A percentile compares a stretch with the other conserved stretches of the same genome.
phyloP scores from a whole-genome alignment of 2,329 filamentous ascomycete species.

The Colletotrichum truncatum region DNA sequence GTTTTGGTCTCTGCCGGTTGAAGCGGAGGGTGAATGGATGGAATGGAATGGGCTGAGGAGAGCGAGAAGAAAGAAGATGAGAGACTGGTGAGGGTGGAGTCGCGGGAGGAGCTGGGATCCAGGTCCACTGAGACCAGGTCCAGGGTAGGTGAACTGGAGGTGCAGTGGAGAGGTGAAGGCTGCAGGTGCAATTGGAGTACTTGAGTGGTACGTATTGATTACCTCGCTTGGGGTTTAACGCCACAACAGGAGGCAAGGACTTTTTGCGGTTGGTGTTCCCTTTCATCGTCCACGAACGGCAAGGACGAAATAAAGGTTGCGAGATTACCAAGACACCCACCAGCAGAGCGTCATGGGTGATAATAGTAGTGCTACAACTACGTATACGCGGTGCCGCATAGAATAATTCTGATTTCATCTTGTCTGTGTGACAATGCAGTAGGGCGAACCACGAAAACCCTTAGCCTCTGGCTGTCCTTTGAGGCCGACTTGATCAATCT shows the following conservation, averaged over 20 bases:
- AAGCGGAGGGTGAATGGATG: slow-evolving; percentile 15
- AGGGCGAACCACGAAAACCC: background rate
- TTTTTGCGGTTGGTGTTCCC: background rate
- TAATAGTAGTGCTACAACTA: background rate
- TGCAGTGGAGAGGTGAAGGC: background rate
- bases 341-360: background rate
- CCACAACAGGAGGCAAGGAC: background rate
- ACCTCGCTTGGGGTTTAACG: slow-evolving; percentile 6
- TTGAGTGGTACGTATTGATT: slow-evolving; percentile 8
- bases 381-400: no score
- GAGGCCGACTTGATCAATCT: background rate
- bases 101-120: slow-evolving; percentile 30
- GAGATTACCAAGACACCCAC: slow-evolving; percentile 27
- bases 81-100: slow-evolving; percentile 18
- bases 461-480: slow-evolving; percentile 5
- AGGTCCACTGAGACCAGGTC: slow-evolving; percentile 9
- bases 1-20: slow-evolving; percentile 13
- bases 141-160: slow-evolving; percentile 24
- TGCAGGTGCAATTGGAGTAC: slow-evolving; percentile 5
- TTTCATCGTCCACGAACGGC: slow-evolving; percentile 6
- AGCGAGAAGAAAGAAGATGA: slow-evolving; percentile 29
- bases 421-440: background rate
- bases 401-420: background rate
- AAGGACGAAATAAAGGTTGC: slow-evolving; percentile 4
- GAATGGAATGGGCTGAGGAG: slow-evolving; percentile 26